Percentiles rank a stretch among this genome's conserved stretches.
These are phyloP conservation scores for Nitzschia inconspicua DNA, from an alignment of 108 stramenopile genomes.

Conservation along the genomic window DNA sequence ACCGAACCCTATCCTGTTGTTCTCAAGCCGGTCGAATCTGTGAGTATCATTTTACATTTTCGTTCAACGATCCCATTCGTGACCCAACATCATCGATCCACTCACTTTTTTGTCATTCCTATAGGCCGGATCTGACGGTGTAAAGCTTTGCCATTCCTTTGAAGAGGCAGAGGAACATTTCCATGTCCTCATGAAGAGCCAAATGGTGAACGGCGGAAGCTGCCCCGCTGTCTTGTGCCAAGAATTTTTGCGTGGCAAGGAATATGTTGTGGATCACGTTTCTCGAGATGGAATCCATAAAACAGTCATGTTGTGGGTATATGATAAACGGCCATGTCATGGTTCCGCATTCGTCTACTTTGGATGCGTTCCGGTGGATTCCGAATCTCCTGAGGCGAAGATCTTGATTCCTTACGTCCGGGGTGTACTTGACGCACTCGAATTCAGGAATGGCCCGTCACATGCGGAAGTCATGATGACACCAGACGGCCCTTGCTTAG, in stretches of 20 bases:
- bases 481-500: constrained; percentile 79
- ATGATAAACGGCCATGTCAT: constrained; percentile 78
- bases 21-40: constrained; percentile 87
- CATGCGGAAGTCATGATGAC: constrained; percentile 74
- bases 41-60: too few relatives aligned
- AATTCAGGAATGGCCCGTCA: constrained; percentile 61
- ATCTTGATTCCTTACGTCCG: constrained; percentile 80
- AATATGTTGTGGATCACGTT: constrained; percentile 66
- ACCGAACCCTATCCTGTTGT: constrained; percentile 82
- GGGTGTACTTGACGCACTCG: constrained; percentile 72
- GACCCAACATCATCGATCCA: too few relatives aligned
- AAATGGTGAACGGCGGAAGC: constrained; percentile 71
- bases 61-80: too few relatives aligned
- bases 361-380: constrained; percentile 73
- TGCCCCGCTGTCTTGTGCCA: constrained; percentile 46
- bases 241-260: constrained; percentile 51
- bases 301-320: constrained; percentile 57
- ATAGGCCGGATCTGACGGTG: constrained; percentile 90
- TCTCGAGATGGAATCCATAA: constrained; percentile 63
- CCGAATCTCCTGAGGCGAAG: constrained; percentile 66
- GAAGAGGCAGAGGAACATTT: constrained; percentile 91
- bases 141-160: constrained; percentile 84
- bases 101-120: background rate
- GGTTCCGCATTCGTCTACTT: constrained; percentile 88
- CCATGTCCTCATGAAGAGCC: constrained; percentile 75